Base-by-base conservation (phyloP, 2,329 filamentous ascomycete genomes). In the Apiospora rasikravindrae region DNA sequence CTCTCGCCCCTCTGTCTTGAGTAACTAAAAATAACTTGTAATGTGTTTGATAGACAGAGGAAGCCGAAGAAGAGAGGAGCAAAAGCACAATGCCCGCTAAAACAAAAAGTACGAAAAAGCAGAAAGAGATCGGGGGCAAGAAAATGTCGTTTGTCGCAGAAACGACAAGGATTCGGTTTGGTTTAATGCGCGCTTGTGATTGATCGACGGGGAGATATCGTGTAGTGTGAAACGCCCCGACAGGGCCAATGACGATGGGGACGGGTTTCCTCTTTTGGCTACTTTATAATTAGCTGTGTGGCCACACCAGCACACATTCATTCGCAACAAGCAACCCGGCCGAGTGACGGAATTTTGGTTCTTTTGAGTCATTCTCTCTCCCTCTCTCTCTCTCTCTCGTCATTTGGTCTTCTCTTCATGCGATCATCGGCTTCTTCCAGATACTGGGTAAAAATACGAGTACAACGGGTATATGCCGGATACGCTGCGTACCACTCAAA, bases 151-250 rank as follows among this genome's bases (percentile, higher is more conserved):
- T 22, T 8, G 45, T 37, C 57, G 33, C 33, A 33, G 57, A 64
- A 64, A 40, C 22, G 22, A 40, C 57, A 13, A 19, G 57, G 57
- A 19, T 37, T 7, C 7, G 33, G 29, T 37, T 40, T 33, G 33
- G 29, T 64, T 40, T 33, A 64, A 64, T 64, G 57, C 51, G 51
- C 57, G 33, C 57, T 64, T 64, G 57, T 37, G 57, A 64, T 64
- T 64, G 57, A 64, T 64, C 57, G 57, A 40, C 33, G 33, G 57
- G n/a, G 4, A 37, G 7, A 40, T 11, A 24, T 37, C 19, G 33
- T 33, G 8, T n/a, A 40, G 33, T 14, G 33, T 64, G 57, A 64
- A 64, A 64, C 57, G 33, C 22, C 13, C 24, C 7, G 22, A 19
- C 57, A 53, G 11, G 11, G 33, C 57, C 57, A 64, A 64, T 40